These are phyloP conservation scores for Casuarina equisetifolia DNA, from an alignment of 306 rosid genomes.

Conservation along the genomic window DNA sequence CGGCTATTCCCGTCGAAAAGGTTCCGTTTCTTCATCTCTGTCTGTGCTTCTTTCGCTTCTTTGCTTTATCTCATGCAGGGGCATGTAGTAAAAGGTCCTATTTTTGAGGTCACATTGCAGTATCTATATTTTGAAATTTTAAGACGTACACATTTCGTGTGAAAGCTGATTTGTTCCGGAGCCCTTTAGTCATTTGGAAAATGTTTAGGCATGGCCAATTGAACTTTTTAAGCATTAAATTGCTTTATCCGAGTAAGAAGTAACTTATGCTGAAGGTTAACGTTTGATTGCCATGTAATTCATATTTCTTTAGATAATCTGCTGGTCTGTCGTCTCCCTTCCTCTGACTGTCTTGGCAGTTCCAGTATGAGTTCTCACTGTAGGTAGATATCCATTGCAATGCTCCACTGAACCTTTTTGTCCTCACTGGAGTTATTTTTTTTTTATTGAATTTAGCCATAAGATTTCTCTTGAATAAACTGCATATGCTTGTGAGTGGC, in stretches of 20 bases:
- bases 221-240: neutral
- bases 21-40: conserved; percentile 36
- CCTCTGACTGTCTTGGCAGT: conserved; percentile 89
- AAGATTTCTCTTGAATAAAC: neutral
- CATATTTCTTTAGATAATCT: conserved; percentile 21
- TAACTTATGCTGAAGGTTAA: conserved; percentile 1
- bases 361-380: conserved; percentile 88
- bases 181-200: neutral
- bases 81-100: neutral
- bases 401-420: conserved; percentile 4
- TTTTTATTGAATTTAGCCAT: neutral
- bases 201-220: neutral
- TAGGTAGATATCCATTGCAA: conserved; percentile 22
- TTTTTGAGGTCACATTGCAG: neutral
- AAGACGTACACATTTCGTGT: neutral
- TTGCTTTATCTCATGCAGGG: neutral
- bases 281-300: neutral
- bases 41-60: conserved; percentile 9
- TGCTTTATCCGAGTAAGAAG: neutral
- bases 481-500: neutral
- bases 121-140: neutral
- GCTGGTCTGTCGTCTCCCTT: conserved; percentile 77
- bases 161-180: neutral
- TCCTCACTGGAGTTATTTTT: neutral
- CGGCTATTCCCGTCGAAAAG: conserved; percentile 87